Base-by-base conservation (phyloP, 768 basidiomycete genomes). In the Asterophora lycoperdoides region DNA sequence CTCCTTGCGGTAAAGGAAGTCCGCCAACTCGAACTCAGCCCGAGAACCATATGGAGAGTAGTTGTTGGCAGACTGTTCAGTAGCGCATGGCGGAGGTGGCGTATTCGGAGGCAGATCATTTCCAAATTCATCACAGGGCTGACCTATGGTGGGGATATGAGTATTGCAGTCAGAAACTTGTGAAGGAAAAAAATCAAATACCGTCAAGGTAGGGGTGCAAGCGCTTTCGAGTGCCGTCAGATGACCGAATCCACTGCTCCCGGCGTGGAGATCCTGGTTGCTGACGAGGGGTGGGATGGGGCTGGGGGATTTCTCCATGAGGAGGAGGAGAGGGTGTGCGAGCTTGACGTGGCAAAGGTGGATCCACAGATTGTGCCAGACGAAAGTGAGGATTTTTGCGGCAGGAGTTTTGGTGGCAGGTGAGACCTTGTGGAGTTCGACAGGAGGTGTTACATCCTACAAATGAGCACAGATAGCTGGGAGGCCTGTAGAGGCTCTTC, bases 1-100 rank as follows among this genome's bases (percentile, higher is more conserved):
- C 15, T 34, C 45, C 18, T 38, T 35, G 10, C 45, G 26, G 35
- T 26, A 52, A 20, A 52, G 26, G 29, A 52, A 42, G 29, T 52
- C 51, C 11, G 51, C 51, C 30, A 42, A 4, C 23, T 47, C 45
- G 33, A 46, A 52, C 19, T 40, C 29, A 4, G 35, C 15, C 4
- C 34, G 20, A 3, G 29, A 28, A 5, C 18, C n/a, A 32, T 23
- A 52, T n/a, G 39, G 51, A 9, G 5, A 28, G 26, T 28, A 52
- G 39, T 52, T 33, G 14, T 19, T 11, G 5, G 2, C 1, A 28
- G 38, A 2, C 8, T 19, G 23, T 2, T 26, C 11, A 13, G 4
- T 4, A 20, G 9, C 36, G 5, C 35, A 3, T 7, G 29, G 14
- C 7, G 38, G 44, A 17, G 51, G 45, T 19, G 51, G 51, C 8